Evolutionary conservation across 257 asterid genomes (phyloP), one percentile per base, ranked within the genome.

Genomic region (Nicotiana attenuata): DNA sequence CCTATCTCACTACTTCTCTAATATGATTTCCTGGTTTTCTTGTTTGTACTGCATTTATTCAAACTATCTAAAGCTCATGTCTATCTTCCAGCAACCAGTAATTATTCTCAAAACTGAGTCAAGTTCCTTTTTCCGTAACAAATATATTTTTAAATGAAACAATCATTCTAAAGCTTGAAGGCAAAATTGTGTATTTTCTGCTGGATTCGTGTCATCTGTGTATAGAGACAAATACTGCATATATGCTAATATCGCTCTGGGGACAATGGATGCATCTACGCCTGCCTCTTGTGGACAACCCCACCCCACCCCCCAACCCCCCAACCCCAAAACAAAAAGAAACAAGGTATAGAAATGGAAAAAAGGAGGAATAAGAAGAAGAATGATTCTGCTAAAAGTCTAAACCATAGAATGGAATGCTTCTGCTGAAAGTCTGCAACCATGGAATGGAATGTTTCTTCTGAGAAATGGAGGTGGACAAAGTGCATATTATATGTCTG

Each of bases 1-100:
- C 61, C 61, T 73, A 73, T 24, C 61, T 47, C 78, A 73, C 38
- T 47, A 73, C 61, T 41, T 68, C 77, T 73, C 38, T 73, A 22
- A 73, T 73, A n/a, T 15, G 38, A 45, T 73, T 20, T 10, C 5
- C 57, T 45, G 22, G 78, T 45, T 73, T 26, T 45, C 61, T 73
- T 47, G 61, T 73, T 73, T 20, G 38, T 73, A 47, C 24, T 24
- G 61, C 38, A 7, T 47, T 47, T 73, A 7, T 47, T 71, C 29
- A 71, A 20, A 45, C 20, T 22, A 19, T 20, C 57, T 69, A 41
- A 41, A 41, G 57, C 77, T 20, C 20, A 24, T 69, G 6, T 69
- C 57, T 41, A 22, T 45, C 24, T 73, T 47, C 41, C 61, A 47
- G 41, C 16, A 7, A 24, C 60, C 26, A 47, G 5, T 47, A 50